Conservation (phyloP, 1,139 yeast species). For the Geotrichum candidum region DNA sequence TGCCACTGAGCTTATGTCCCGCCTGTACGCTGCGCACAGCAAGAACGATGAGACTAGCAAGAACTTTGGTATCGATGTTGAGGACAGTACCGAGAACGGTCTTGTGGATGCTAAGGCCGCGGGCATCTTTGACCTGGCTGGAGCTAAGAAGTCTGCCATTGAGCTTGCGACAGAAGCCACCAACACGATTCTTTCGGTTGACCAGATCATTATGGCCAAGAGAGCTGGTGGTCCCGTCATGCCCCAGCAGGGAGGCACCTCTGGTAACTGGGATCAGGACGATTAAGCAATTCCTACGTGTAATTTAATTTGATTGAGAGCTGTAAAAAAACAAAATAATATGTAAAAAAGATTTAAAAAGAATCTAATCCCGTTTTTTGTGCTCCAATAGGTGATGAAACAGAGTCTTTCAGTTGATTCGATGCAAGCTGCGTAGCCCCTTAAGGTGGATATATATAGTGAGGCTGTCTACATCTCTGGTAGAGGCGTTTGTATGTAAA, state of each 20-base stretch:
- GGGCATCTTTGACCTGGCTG: slow-evolving; percentile 71
- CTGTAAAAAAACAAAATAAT: neutral
- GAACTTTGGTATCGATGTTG: slow-evolving; percentile 65
- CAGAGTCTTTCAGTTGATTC: too few relatives aligned
- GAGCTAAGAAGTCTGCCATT: slow-evolving; percentile 81
- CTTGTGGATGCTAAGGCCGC: slow-evolving; percentile 62
- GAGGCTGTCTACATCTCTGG: too few relatives aligned
- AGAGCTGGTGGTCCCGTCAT: slow-evolving; percentile 95
- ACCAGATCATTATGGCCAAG: slow-evolving; percentile 89
- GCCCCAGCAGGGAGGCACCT: slow-evolving; percentile 72
- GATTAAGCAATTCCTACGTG: slow-evolving; percentile 43
- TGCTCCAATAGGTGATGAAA: too few relatives aligned
- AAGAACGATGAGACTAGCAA: slow-evolving; percentile 31
- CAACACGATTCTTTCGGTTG: slow-evolving; percentile 79
- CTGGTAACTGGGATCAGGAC: slow-evolving; percentile 97
- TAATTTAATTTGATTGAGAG: neutral
- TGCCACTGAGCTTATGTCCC: slow-evolving; percentile 78
- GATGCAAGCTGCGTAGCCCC: too few relatives aligned
- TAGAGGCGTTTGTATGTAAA: too few relatives aligned
- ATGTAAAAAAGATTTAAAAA: neutral
- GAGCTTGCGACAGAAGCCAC: slow-evolving; percentile 95
- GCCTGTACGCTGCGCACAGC: slow-evolving; percentile 77
- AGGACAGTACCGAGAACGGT: slow-evolving; percentile 55
- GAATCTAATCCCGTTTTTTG: too few relatives aligned
- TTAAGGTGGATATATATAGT: too few relatives aligned